phyloP scores from a whole-genome alignment of 2,329 filamentous ascomycete genomes.

The Sclerotinia subarctica region DNA sequence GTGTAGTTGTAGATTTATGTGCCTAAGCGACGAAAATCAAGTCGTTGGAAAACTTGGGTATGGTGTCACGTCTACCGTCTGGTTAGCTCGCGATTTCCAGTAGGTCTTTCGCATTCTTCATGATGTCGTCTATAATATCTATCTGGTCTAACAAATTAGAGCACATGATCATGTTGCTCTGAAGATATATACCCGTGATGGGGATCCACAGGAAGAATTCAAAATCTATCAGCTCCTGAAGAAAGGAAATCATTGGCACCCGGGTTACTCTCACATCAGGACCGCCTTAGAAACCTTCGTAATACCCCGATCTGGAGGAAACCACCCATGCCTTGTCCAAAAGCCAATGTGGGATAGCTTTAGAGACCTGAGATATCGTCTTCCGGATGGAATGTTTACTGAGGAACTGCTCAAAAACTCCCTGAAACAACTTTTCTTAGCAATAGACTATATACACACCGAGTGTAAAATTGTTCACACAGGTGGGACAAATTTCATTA shows the following conservation, averaged over 20 bases:
- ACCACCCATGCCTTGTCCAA: too few relatives aligned
- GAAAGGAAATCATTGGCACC: constrained; percentile 21
- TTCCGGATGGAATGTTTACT: too few relatives aligned
- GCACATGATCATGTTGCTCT: constrained; percentile 20
- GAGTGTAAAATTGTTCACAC: not conserved
- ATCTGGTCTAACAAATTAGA: not conserved
- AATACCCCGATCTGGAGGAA: too few relatives aligned
- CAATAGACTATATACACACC: too few relatives aligned
- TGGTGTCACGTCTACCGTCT: constrained; percentile 27
- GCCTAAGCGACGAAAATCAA: constrained; percentile 2
- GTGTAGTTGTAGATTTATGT: too few relatives aligned
- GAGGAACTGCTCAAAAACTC: too few relatives aligned
- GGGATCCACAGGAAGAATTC: constrained; percentile 38
- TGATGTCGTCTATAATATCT: not conserved
- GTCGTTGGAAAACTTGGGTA: constrained; percentile 29
- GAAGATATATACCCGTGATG: constrained; percentile 21
- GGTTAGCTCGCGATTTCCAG: constrained; percentile 27
- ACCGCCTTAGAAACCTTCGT: too few relatives aligned
- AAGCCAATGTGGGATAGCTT: too few relatives aligned
- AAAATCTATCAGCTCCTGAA: constrained; percentile 45
- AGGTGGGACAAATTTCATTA: not conserved
- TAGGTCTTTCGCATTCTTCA: constrained; percentile 7
- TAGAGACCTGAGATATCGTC: too few relatives aligned
- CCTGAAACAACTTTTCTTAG: too few relatives aligned
- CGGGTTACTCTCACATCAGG: too few relatives aligned